phyloP scores from a whole-genome alignment of 2,329 filamentous ascomycete species.

The Ceratocystis harringtonii region DNA sequence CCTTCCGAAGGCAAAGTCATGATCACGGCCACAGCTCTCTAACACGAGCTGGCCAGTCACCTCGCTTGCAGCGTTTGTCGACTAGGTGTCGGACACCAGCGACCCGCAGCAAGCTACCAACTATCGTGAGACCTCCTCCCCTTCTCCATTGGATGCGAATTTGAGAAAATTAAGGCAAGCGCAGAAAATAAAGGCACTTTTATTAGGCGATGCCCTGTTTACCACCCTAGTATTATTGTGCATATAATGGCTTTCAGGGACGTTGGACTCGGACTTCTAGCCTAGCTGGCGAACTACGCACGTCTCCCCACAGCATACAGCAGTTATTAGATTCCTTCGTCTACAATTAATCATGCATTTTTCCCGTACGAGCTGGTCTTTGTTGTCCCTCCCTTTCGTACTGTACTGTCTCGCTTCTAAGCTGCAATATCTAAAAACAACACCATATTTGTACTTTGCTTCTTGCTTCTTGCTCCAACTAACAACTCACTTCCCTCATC shows the following conservation, averaged over 20 bases:
- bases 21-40: neutral
- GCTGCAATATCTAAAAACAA: neutral
- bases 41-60: neutral
- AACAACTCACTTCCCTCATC: neutral
- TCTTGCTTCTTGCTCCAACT: neutral
- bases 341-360: neutral
- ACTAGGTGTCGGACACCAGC: neutral
- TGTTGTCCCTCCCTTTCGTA: neutral
- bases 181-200: neutral
- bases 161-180: neutral
- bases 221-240: neutral
- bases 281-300: slow-evolving; percentile 2
- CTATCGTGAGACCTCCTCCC: neutral
- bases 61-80: neutral
- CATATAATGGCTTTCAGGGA: neutral
- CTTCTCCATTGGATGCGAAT: neutral
- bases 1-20: neutral
- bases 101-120: neutral
- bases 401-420: neutral
- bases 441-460: neutral
- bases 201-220: neutral
- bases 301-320: neutral
- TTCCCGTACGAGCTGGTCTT: neutral
- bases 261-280: neutral
- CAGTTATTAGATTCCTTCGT: neutral